Evolutionary conservation across 2,329 filamentous ascomycete species (phyloP), one percentile per base, ranked within the genome.

Genomic region (Cladosporium austrohemisphaericum): DNA sequence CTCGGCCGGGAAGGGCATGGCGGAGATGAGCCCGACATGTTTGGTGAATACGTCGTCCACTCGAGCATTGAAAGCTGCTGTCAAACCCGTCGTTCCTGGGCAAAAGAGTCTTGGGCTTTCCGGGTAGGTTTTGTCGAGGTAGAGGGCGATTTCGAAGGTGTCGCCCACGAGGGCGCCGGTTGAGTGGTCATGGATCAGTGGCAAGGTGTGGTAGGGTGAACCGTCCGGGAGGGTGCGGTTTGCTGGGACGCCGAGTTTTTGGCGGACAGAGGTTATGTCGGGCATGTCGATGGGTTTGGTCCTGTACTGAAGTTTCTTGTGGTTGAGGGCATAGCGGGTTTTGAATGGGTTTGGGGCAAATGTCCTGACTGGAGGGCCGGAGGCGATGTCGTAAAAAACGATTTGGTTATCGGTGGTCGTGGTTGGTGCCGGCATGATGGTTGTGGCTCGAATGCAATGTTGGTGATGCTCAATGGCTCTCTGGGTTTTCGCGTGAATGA

Each of bases 81-180:
- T 68, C 5, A 58, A 11, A 7, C 57, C 60, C 1, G 55, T 61
- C 2, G 64, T 62, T 31, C 66, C 61, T 0, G 62, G 40, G 0
- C 75, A 75, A 56, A 84, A 78, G 2, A 84, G 68, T 0, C 72
- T 67, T 1, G 74, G 74, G 0, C 71, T 61, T 23, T 63, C 50
- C 0, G 79, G 77, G 48, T 78, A 81, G 0, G 61, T 70, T 1
- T 71, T 65, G 19, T 84, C 74, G 2, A 85, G 70, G 57, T 83
- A 78, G 20, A 75, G 64, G 5, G 82, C 83, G 52, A 85, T 85
- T 45, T 85, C 82, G 58, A 84, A 83, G 2, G 80, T 80, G 65
- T 86, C 83, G 4, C 82, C 82, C 2, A 84, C 49, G 0, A 69
- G 43, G 0, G 64, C 51, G 4, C 58, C 59, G 0, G 72, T 75